These are phyloP conservation scores for Cenchrus fungigraminus DNA, from an alignment of 176 grass and related monocot genomes.

Conservation along the genomic window DNA sequence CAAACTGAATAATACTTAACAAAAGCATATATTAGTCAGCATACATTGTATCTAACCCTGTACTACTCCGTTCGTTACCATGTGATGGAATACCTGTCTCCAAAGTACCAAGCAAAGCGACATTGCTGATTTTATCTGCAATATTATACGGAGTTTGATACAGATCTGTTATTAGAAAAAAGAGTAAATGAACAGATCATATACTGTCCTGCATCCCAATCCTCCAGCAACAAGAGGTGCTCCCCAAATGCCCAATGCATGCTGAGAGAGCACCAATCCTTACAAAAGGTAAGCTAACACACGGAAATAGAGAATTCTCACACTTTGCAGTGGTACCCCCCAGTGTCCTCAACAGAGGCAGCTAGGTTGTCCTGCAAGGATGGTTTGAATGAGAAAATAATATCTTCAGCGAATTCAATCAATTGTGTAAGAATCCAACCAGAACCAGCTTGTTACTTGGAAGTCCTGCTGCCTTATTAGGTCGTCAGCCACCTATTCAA, in stretches of 20 bases:
- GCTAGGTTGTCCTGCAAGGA: slow-evolving; percentile 39
- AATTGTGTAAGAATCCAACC: slow-evolving; percentile 54
- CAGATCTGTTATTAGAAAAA: slow-evolving; percentile 54
- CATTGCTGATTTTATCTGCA: slow-evolving; percentile 48
- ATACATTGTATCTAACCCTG: slow-evolving; percentile 42
- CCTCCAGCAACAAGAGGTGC: slow-evolving; percentile 44
- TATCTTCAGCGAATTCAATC: slow-evolving; percentile 49
- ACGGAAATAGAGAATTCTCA: slow-evolving; percentile 41
- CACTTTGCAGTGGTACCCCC: slow-evolving; percentile 20
- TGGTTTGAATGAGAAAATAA: slow-evolving; percentile 35
- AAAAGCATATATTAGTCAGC: slow-evolving; percentile 47
- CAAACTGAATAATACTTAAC: slow-evolving; percentile 52
- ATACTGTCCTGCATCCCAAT: slow-evolving; percentile 51
- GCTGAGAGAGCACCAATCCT: slow-evolving; percentile 22
- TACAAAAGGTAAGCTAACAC: slow-evolving; percentile 40
- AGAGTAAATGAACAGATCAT: slow-evolving; percentile 40
- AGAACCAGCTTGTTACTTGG: slow-evolving; percentile 54
- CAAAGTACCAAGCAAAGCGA: slow-evolving; percentile 68
- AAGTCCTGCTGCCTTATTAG: slow-evolving; percentile 48
- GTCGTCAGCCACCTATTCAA: slow-evolving; percentile 55
- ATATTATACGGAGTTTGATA: slow-evolving; percentile 59
- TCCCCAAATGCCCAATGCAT: slow-evolving; percentile 44
- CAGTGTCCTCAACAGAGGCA: slow-evolving; percentile 46
- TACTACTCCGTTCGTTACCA: slow-evolving; percentile 34
- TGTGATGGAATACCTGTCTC: slow-evolving; percentile 61